These are phyloP conservation scores for Pezicula radicicola DNA, from an alignment of 2,329 filamentous ascomycete genomes.

Conservation along the genomic window DNA sequence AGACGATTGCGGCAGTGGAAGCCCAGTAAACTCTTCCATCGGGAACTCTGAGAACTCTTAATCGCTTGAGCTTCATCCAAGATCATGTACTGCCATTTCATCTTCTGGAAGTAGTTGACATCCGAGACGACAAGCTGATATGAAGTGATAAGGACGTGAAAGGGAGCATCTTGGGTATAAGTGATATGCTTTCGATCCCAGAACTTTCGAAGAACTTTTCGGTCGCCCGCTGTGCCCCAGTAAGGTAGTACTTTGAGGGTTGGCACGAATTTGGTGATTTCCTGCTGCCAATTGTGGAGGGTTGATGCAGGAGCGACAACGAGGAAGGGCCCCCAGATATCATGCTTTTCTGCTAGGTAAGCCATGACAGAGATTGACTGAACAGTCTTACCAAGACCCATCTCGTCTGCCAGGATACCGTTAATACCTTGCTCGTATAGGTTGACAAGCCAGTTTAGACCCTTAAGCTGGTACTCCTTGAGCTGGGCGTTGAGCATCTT, in stretches of 20 bases:
- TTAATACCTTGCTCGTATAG: constrained; percentile 99
- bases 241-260: constrained; percentile 94
- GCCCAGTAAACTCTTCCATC: constrained; percentile 92
- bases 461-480: constrained; percentile 98
- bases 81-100: constrained; percentile 99
- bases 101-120: constrained; percentile 97
- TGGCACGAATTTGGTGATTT: constrained; percentile 93
- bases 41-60: constrained; percentile 93
- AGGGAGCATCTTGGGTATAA: constrained; percentile 88
- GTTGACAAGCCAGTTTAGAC: constrained; percentile 98
- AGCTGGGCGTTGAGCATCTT: constrained; percentile 90
- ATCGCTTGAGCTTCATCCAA: constrained; percentile 97
- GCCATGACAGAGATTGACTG: constrained; percentile 99
- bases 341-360: constrained; percentile 93
- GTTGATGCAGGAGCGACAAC: constrained; percentile 96
- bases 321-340: constrained; percentile 96
- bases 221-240: constrained; percentile 92
- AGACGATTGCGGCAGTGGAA: constrained; percentile 96
- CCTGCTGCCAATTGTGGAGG: constrained; percentile 98
- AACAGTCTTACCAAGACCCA: constrained; percentile 98
- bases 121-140: constrained; percentile 97
- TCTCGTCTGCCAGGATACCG: constrained; percentile 96
- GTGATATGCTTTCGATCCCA: constrained; percentile 98
- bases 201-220: constrained; percentile 96
- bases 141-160: constrained; percentile 94